These are phyloP conservation scores for Huiozyma sinensis DNA, from an alignment of 805 yeast genomes.

Conservation along the genomic window DNA sequence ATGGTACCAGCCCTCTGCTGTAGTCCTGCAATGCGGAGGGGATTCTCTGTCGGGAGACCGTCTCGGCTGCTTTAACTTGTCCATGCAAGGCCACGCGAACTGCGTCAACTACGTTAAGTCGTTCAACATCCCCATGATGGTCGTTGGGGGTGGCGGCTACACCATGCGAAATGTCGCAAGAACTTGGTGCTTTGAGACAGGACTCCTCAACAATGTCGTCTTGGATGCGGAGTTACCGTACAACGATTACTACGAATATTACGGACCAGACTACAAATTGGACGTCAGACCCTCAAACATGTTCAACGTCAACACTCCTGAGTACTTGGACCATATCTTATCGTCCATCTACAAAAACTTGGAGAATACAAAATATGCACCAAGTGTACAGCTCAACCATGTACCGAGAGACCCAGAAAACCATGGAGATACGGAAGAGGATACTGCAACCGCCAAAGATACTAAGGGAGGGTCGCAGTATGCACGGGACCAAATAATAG, in stretches of 20 bases:
- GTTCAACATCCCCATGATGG: constrained; percentile 82
- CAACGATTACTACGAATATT: constrained; percentile 93
- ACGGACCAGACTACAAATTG: constrained; percentile 91
- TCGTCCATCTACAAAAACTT: constrained; percentile 67
- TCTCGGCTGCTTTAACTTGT: constrained; percentile 85
- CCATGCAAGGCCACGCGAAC: constrained; percentile 89
- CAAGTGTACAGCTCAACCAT: constrained; percentile 88
- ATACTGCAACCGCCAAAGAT: constrained; percentile 65
- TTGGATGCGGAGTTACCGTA: constrained; percentile 68
- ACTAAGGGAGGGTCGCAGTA: constrained; percentile 85
- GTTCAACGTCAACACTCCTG: constrained; percentile 93
- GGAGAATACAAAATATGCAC: constrained; percentile 88
- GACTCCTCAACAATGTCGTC: constrained; percentile 58
- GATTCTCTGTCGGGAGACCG: constrained; percentile 91
- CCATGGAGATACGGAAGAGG: constrained; percentile 79
- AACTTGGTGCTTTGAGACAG: constrained; percentile 92
- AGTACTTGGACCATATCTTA: constrained; percentile 75
- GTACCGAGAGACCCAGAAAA: constrained; percentile 88
- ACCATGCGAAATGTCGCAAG: constrained; percentile 92
- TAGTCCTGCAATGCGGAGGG: constrained; percentile 95
- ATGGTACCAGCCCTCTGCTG: constrained; percentile 86
- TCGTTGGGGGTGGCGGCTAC: constrained; percentile 96
- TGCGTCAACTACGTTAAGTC: constrained; percentile 85
- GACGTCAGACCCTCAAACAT: constrained; percentile 93
- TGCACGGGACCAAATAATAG: constrained; percentile 67